Evolutionary conservation across 129 eudicot genomes (phyloP).

Genomic region (Saussurea involucrata): DNA sequence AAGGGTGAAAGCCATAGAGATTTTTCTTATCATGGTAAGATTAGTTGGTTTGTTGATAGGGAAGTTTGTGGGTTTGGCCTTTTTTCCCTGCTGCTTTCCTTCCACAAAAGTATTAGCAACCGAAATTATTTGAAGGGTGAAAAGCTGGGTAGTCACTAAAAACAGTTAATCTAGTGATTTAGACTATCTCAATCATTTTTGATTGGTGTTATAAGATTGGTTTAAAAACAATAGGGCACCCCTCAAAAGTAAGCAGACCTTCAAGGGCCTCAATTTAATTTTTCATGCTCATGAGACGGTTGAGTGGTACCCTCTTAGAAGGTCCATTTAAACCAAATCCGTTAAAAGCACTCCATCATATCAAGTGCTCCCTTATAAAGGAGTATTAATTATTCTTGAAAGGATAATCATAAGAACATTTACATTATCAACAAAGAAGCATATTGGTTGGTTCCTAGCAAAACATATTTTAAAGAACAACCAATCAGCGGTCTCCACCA

Average conservation of each 20-base stretch:
- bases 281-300: too few species aligned
- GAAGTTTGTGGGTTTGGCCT: neutral
- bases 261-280: too few species aligned
- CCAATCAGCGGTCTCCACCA: neutral
- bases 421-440: neutral
- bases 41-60: neutral
- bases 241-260: too few species aligned
- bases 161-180: neutral
- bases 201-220: too few species aligned
- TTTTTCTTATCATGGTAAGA: too few species aligned
- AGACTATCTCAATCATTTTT: neutral
- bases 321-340: too few species aligned
- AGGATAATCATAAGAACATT: neutral
- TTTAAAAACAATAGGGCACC: neutral
- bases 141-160: neutral
- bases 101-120: neutral
- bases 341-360: too few species aligned
- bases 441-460: slow-evolving; percentile 9
- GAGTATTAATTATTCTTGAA: neutral
- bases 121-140: too few species aligned
- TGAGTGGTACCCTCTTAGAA: too few species aligned
- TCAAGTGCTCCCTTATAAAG: too few species aligned
- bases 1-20: neutral
- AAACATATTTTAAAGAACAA: neutral
- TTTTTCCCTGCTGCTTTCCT: too few species aligned